These are phyloP conservation scores for Haberlea rhodopensis DNA, from an alignment of 257 asterid species.

Conservation along the genomic window DNA sequence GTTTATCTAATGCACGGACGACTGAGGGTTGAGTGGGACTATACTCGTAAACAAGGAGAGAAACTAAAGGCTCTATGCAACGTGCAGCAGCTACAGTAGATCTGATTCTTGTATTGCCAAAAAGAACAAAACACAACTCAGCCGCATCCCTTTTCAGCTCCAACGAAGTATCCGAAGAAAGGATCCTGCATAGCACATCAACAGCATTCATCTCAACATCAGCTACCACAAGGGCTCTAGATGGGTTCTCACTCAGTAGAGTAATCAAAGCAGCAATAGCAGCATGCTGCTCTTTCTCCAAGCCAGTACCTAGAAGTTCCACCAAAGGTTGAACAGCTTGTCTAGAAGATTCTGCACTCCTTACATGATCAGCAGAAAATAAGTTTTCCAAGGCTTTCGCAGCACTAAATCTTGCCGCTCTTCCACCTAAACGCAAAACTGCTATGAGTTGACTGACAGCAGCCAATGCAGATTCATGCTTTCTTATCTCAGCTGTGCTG, in stretches of 20 bases:
- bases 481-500: constrained; percentile 91
- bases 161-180: constrained; percentile 78
- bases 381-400: constrained; percentile 95
- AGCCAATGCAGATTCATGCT: constrained; percentile 93
- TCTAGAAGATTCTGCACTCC: constrained; percentile 92
- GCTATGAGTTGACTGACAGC: constrained; percentile 97
- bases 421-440: constrained; percentile 93
- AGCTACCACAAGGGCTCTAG: constrained; percentile 90
- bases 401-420: constrained; percentile 95
- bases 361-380: constrained; percentile 90
- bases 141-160: constrained; percentile 98
- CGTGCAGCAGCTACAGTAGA: constrained; percentile 93
- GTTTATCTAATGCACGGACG: constrained; percentile 86
- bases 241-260: constrained; percentile 83
- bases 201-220: constrained; percentile 97
- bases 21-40: constrained; percentile 84
- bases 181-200: constrained; percentile 84
- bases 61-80: constrained; percentile 91
- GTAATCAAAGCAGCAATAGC: constrained; percentile 92
- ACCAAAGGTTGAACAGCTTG: constrained; percentile 98
- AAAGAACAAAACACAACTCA: constrained; percentile 82
- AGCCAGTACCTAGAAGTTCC: constrained; percentile 82
- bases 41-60: constrained; percentile 76
- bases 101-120: constrained; percentile 84
- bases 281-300: constrained; percentile 99